phyloP scores from a whole-genome alignment of 768 basidiomycete species.

The Mycena alexandri region DNA sequence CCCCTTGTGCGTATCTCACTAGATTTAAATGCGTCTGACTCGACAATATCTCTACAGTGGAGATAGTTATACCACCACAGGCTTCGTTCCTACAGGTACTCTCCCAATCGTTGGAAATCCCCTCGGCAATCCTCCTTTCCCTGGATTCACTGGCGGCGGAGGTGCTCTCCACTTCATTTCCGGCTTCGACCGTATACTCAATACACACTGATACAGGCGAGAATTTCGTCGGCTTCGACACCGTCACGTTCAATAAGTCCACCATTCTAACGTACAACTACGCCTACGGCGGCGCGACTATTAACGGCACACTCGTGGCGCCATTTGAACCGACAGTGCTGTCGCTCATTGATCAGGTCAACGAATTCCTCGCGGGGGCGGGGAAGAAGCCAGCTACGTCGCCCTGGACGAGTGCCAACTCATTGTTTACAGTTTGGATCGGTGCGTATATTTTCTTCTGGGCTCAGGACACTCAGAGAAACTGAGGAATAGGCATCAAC shows the following conservation, averaged over 20 bases:
- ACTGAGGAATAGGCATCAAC: slow-evolving; percentile 60
- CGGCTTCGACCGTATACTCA: slow-evolving; percentile 45
- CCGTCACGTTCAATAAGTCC: slow-evolving; percentile 65
- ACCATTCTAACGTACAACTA: slow-evolving; percentile 72
- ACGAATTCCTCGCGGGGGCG: slow-evolving; percentile 63
- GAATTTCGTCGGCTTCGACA: slow-evolving; percentile 72
- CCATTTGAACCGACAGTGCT: slow-evolving; percentile 66
- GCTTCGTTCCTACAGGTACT: slow-evolving; percentile 43
- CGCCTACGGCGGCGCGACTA: slow-evolving; percentile 76
- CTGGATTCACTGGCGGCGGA: slow-evolving; percentile 48
- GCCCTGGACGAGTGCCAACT: slow-evolving; percentile 68
- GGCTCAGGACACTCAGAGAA: too few species aligned
- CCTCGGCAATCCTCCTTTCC: slow-evolving; percentile 55
- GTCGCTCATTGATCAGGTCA: slow-evolving; percentile 72
- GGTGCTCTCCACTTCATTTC: slow-evolving; percentile 61
- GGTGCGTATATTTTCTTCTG: slow-evolving; percentile 39
- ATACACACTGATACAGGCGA: slow-evolving; percentile 58
- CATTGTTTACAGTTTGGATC: slow-evolving; percentile 78
- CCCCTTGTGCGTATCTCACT: slow-evolving; percentile 25
- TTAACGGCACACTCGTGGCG: slow-evolving; percentile 67
- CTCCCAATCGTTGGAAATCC: slow-evolving; percentile 49
- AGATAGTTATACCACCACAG: slow-evolving; percentile 54
- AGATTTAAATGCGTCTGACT: too few species aligned
- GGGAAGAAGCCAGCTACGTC: slow-evolving; percentile 62
- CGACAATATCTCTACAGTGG: slow-evolving; percentile 43